Conservation (phyloP, 2,329 filamentous ascomycete species). For the Pyricularia sp. region DNA sequence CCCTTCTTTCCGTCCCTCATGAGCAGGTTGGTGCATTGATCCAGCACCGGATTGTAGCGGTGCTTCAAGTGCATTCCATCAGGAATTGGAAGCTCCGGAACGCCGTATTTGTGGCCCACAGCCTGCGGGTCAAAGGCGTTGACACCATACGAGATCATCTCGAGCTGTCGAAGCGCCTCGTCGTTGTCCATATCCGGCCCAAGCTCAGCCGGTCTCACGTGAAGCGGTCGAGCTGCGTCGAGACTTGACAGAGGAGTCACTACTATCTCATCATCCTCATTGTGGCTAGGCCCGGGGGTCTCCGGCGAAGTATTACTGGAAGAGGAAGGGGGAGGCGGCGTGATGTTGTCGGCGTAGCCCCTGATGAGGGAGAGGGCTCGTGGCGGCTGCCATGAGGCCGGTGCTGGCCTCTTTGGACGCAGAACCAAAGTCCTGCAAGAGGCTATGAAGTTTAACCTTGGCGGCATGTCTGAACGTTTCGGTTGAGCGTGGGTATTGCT, state of each 20-base stretch:
- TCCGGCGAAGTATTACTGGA: neutral
- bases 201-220: conserved; percentile 10
- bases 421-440: conserved; percentile 27
- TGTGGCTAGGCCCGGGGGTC: neutral
- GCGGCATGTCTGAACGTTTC: conserved; percentile 31
- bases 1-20: conserved; percentile 89
- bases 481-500: conserved; percentile 5
- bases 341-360: conserved; percentile 2
- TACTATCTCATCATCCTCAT: neutral
- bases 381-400: conserved; percentile 1
- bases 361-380: conserved; percentile 3
- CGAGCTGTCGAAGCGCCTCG: conserved; percentile 23
- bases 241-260: conserved; percentile 5
- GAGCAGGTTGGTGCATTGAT: conserved; percentile 78
- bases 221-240: conserved; percentile 5
- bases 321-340: neutral
- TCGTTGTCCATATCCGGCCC: conserved; percentile 29
- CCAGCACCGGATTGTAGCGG: conserved; percentile 73
- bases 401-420: conserved; percentile 20
- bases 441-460: conserved; percentile 36
- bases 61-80: conserved; percentile 53
- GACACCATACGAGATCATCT: conserved; percentile 19
- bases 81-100: conserved; percentile 55
- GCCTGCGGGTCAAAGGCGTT: conserved; percentile 16
- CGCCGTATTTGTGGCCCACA: conserved; percentile 62